Base-by-base conservation (phyloP, 768 basidiomycete species). In the Leccinum variicolor region DNA sequence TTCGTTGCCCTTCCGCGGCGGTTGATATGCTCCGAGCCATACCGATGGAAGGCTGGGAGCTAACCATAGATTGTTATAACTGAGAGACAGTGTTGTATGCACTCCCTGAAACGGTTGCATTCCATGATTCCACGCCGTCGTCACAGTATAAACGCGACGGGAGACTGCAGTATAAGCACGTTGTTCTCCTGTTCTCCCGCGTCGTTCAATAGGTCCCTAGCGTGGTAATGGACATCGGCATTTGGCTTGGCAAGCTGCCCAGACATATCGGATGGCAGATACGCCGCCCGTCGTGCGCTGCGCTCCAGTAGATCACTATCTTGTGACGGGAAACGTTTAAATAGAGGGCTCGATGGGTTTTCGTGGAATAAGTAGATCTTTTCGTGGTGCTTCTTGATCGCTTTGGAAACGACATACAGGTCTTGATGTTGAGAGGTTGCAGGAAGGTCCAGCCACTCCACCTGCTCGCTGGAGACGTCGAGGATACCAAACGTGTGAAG, bases 391-490 rank as follows among this genome's bases (percentile, higher is more conserved):
- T 64, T 50, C 11, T 73, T 54, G 43, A 78, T 74, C 7, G 62
- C 64, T n/a, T 62, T 58, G 15, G 66, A 62, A 4, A 58, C 52
- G 11, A 56, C 14, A 31, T 60, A 62, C 34, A 77, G 67, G 1
- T 52, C 64, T 47, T 65, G 53, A 50, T 68, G 65, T 52, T 77
- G 78, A 2, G 73, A 65, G 33, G 60, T 47, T 2, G 64, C 6
- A 8, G 61, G 50, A 53, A 65, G 53, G n/a, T 47, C 26, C 6
- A 25, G 45, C 79, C 79, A 69, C 3, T 62, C 26, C 0, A 79
- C 71, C 2, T 61, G 64, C 57, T 81, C 75, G 76, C 57, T 76
- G 74, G 54, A 53, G 33, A 19, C 31, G 19, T 11, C 4, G 19
- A 0, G 49, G 49, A 17, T 50, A 50, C 49, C 49, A 50, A 11